Conservation (phyloP, 768 basidiomycete genomes). For the Boletus rubropictus region DNA sequence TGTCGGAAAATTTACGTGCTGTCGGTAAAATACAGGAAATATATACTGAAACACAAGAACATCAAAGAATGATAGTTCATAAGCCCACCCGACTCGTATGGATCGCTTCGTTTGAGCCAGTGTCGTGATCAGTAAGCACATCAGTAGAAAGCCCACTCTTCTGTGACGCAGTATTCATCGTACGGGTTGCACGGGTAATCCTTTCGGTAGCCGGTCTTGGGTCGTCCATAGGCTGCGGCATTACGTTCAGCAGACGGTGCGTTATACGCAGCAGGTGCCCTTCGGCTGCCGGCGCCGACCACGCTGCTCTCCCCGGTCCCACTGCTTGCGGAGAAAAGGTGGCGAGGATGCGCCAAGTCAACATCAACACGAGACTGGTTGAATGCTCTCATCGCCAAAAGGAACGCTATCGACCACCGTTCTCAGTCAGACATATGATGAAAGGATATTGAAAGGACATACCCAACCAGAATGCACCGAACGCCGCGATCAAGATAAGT, state of each 20-base stretch:
- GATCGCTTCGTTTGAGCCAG: not conserved
- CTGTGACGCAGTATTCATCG: slow-evolving; percentile 63
- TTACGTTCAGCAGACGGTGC: slow-evolving; percentile 26
- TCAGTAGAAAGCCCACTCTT: slow-evolving; percentile 57
- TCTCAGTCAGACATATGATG: slow-evolving; percentile 3
- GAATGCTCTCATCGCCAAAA: slow-evolving; percentile 39
- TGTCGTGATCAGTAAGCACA: not conserved
- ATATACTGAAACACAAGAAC: slow-evolving; percentile 15
- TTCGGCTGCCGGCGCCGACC: slow-evolving; percentile 29
- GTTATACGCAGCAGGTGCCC: slow-evolving; percentile 19
- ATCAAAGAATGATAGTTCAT: slow-evolving; percentile 7
- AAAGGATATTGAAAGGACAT: slow-evolving; percentile 20
- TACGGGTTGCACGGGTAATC: slow-evolving; percentile 55
- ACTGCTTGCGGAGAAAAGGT: slow-evolving; percentile 31
- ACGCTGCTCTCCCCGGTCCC: slow-evolving; percentile 32
- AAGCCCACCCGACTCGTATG: not conserved
- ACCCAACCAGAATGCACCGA: slow-evolving; percentile 78
- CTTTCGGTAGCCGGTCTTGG: slow-evolving; percentile 29
- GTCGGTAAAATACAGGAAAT: slow-evolving; percentile 20
- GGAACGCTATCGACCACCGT: slow-evolving; percentile 29
- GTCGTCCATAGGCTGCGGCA: slow-evolving; percentile 26
- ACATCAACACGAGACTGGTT: slow-evolving; percentile 28
- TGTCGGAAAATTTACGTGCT: too few species aligned
- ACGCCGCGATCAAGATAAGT: slow-evolving; percentile 60
- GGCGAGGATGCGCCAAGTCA: slow-evolving; percentile 27